Evolutionary conservation across 2,329 filamentous ascomycete genomes (phyloP).

Genomic region (Nigrograna mackinnonii): DNA sequence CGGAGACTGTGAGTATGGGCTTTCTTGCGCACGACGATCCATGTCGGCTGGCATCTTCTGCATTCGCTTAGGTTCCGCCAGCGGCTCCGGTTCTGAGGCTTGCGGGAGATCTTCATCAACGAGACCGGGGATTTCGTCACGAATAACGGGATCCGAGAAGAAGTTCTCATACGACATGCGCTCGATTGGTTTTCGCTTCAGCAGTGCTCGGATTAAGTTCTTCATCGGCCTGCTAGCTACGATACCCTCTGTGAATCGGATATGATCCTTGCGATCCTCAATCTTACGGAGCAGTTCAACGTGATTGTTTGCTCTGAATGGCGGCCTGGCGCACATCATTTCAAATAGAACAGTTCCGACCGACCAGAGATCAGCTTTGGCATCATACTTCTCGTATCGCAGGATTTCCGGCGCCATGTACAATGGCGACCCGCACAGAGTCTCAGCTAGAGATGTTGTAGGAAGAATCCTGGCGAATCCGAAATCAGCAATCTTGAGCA

Average conservation of each 20-base stretch:
- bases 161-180: conserved; percentile 85
- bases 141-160: conserved; percentile 75
- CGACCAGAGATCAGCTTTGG: conserved; percentile 96
- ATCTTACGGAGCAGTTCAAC: conserved; percentile 93
- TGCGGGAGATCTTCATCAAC: conserved; percentile 72
- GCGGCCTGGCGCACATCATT: conserved; percentile 88
- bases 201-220: conserved; percentile 73
- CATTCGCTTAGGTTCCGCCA: conserved; percentile 24
- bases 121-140: conserved; percentile 75
- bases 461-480: conserved; percentile 95
- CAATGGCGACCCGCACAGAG: conserved; percentile 90
- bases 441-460: conserved; percentile 89
- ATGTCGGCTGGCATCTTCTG: conserved; percentile 32
- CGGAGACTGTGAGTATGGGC: conserved; percentile 36
- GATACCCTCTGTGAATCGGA: conserved; percentile 77
- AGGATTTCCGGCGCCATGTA: conserved; percentile 99
- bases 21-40: conserved; percentile 29
- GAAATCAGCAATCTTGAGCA: conserved; percentile 98
- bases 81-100: conserved; percentile 25
- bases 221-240: conserved; percentile 78
- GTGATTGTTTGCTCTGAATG: conserved; percentile 91
- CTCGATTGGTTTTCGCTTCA: conserved; percentile 86
- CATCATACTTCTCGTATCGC: conserved; percentile 95
- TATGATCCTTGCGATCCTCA: conserved; percentile 82
- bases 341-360: conserved; percentile 95